Evolutionary conservation across 257 asterid species (phyloP).

Genomic region (Petrea volubilis): DNA sequence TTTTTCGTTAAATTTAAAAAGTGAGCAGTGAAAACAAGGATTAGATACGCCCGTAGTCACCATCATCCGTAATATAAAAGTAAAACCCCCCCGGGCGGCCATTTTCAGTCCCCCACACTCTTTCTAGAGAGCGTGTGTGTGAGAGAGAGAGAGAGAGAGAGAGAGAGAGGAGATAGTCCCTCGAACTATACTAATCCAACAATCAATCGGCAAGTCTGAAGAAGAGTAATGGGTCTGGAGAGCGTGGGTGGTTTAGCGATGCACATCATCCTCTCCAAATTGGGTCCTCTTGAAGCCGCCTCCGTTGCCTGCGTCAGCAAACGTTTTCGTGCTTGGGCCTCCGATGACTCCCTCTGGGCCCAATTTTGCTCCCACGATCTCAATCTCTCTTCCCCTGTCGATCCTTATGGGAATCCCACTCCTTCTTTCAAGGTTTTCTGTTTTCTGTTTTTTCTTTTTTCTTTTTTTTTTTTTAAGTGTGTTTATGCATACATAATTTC

Average conservation of each 20-base stretch:
- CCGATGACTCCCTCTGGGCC: conserved; percentile 81
- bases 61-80: neutral
- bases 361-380: conserved; percentile 65
- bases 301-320: conserved; percentile 62
- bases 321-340: conserved; percentile 61
- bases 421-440: conserved; percentile 63
- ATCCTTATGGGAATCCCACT: conserved; percentile 55
- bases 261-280: conserved; percentile 66
- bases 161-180: neutral
- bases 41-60: neutral
- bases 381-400: conserved; percentile 61
- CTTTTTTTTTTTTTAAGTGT: neutral
- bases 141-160: neutral
- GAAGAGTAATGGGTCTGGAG: conserved; percentile 56
- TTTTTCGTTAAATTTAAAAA: too few species aligned
- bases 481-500: neutral
- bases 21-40: too few species aligned
- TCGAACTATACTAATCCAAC: neutral
- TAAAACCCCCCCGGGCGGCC: neutral
- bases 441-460: conserved; percentile 9
- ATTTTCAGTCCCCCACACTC: neutral
- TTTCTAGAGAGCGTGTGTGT: neutral
- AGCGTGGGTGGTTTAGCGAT: conserved; percentile 67
- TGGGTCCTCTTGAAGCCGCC: conserved; percentile 59
- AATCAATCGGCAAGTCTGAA: neutral